Evolutionary conservation across 352 stramenopile species (phyloP).

Genomic region (Phytophthora crassamura): DNA sequence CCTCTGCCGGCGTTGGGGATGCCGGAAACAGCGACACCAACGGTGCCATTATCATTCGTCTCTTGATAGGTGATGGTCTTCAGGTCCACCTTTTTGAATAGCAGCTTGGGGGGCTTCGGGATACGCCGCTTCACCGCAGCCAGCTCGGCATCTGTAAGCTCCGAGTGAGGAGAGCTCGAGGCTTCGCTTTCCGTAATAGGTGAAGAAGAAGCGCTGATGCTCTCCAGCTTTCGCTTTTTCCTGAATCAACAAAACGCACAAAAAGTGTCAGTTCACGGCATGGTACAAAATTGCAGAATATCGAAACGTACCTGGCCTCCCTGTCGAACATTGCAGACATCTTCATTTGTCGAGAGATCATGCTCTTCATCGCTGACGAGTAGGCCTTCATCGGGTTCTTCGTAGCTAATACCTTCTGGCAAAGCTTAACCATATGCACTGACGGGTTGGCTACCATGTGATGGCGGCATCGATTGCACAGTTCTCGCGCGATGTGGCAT

Average conservation of each 20-base stretch:
- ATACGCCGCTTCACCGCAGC: slow-evolving; percentile 82
- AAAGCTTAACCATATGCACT: slow-evolving; percentile 84
- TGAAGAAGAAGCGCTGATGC: slow-evolving; percentile 51
- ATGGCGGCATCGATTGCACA: slow-evolving; percentile 79
- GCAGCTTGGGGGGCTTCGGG: slow-evolving; percentile 81
- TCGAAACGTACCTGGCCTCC: slow-evolving; percentile 70
- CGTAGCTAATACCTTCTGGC: slow-evolving; percentile 71
- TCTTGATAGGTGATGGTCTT: slow-evolving; percentile 87
- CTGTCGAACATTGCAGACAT: slow-evolving; percentile 74
- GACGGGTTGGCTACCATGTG: slow-evolving; percentile 87
- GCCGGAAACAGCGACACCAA: slow-evolving; percentile 83
- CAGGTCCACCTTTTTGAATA: slow-evolving; percentile 88
- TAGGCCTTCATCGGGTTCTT: slow-evolving; percentile 85
- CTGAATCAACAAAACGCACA: slow-evolving; percentile 35
- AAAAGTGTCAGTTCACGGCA: slow-evolving; percentile 24
- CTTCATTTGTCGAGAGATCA: slow-evolving; percentile 88
- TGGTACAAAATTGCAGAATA: not conserved
- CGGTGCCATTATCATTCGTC: slow-evolving; percentile 87
- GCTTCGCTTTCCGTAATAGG: slow-evolving; percentile 71
- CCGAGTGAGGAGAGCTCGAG: slow-evolving; percentile 65
- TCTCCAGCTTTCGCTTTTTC: slow-evolving; percentile 81
- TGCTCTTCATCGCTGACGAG: slow-evolving; percentile 87
- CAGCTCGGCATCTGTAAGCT: slow-evolving; percentile 84
- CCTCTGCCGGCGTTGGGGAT: slow-evolving; percentile 85
- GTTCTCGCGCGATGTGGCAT: slow-evolving; percentile 76